phyloP scores from a whole-genome alignment of 202 grass and related monocot species.

The Saccharum hybrid region DNA sequence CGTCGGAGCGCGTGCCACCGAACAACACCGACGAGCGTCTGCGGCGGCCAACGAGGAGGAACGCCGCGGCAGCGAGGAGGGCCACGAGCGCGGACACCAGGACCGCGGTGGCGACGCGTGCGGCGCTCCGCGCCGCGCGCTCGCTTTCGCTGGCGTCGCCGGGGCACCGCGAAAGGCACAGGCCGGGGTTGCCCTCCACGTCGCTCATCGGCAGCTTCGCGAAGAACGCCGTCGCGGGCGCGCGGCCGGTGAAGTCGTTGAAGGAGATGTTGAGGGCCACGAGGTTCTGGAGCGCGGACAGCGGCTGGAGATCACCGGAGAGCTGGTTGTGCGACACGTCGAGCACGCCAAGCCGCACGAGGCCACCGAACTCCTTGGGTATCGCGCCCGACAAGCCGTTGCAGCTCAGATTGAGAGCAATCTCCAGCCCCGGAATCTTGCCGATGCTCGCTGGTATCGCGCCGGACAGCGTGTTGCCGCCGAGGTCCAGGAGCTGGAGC shows the following conservation, averaged over 20 bases:
- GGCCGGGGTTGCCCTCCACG: conserved; percentile 74
- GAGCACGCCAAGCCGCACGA: conserved; percentile 65
- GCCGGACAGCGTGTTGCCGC: conserved; percentile 71
- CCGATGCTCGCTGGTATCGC: conserved; percentile 65
- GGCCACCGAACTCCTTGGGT: conserved; percentile 63
- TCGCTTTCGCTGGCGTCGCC: conserved; percentile 39
- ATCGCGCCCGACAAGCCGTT: conserved; percentile 67
- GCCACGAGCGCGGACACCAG: conserved; percentile 60
- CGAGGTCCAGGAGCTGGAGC: conserved; percentile 81
- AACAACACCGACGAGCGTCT: background rate
- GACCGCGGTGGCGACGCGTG: conserved; percentile 56
- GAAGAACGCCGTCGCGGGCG: conserved; percentile 76
- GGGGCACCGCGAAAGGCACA: conserved; percentile 68
- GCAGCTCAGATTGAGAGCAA: conserved; percentile 78
- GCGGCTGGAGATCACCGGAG: conserved; percentile 65
- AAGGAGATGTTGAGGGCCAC: conserved; percentile 86
- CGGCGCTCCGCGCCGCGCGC: conserved; percentile 34
- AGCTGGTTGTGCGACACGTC: conserved; percentile 89
- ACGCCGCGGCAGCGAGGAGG: conserved; percentile 47
- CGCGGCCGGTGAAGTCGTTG: conserved; percentile 80
- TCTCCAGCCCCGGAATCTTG: conserved; percentile 76
- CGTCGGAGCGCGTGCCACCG: conserved; percentile 29
- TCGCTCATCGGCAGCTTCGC: conserved; percentile 71
- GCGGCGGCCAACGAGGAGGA: conserved; percentile 48
- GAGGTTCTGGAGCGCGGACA: conserved; percentile 78